A percentile compares a stretch with the other conserved stretches of the same genome.
phyloP scores from a whole-genome alignment of 306 rosid genomes.

The Cucurbita moschata region DNA sequence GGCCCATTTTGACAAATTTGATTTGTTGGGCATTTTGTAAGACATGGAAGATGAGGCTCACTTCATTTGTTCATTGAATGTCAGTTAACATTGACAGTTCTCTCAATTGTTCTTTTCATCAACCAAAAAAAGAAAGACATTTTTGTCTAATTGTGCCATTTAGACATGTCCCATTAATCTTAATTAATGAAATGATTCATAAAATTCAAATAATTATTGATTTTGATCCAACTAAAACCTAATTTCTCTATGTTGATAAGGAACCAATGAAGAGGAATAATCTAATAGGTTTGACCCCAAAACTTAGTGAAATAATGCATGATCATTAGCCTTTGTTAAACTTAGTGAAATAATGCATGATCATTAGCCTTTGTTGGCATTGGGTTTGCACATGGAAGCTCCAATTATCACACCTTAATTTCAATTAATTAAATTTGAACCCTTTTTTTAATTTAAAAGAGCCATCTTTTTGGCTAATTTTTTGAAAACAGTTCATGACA shows the following conservation, averaged over 20 bases:
- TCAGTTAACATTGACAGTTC: neutral
- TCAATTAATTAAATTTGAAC: neutral
- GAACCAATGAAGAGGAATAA: constrained; percentile 1
- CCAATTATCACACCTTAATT: neutral
- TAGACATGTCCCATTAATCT: neutral
- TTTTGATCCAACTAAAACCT: neutral
- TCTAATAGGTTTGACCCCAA: neutral
- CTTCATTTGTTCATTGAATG: neutral
- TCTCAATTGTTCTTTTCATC: neutral
- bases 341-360: too few species aligned
- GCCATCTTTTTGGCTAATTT: neutral
- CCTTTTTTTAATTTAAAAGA: neutral
- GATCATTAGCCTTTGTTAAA: neutral
- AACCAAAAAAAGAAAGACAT: neutral
- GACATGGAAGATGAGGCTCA: constrained; percentile 60
- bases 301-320: neutral
- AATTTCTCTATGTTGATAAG: neutral
- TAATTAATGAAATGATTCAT: too few species aligned
- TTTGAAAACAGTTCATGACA: neutral
- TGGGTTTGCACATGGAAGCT: neutral
- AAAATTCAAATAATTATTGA: neutral
- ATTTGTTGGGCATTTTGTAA: constrained; percentile 51
- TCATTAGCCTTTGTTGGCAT: neutral
- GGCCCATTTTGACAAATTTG: constrained; percentile 35
- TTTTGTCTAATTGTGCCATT: neutral